A percentile compares a stretch with the other conserved stretches of the same genome.
Conservation (phyloP, 345 rosid genomes). For the Aegle marmelos region DNA sequence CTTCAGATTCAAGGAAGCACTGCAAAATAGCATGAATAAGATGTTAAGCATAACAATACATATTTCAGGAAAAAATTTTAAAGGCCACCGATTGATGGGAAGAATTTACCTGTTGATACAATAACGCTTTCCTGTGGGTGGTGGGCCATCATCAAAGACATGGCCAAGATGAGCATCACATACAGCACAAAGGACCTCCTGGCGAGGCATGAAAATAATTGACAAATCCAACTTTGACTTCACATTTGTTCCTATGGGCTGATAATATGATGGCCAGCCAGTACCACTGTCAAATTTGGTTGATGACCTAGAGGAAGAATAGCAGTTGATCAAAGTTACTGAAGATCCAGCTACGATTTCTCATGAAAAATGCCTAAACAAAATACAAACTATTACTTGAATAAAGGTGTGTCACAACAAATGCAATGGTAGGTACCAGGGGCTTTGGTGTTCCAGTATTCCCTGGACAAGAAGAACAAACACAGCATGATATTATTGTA, state of each 20-base stretch:
- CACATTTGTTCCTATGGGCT: constrained; percentile 66
- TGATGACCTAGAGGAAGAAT: constrained; percentile 52
- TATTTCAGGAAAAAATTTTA: not conserved
- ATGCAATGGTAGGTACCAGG: constrained; percentile 81
- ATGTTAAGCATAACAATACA: not conserved
- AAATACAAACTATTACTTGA: constrained; percentile 49
- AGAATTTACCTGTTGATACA: constrained; percentile 77
- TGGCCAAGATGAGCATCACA: constrained; percentile 92
- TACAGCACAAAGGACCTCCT: constrained; percentile 65
- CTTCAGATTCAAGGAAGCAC: constrained; percentile 45
- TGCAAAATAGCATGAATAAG: constrained; percentile 22
- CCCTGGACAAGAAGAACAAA: constrained; percentile 36
- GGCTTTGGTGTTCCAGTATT: constrained; percentile 80
- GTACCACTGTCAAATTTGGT: constrained; percentile 98
- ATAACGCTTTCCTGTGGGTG: constrained; percentile 77
- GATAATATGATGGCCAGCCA: constrained; percentile 92
- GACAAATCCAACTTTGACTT: constrained; percentile 73
- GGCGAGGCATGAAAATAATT: constrained; percentile 85
- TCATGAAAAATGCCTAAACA: not conserved
- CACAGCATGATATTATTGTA: not conserved
- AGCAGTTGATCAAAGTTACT: not conserved
- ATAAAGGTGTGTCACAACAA: constrained; percentile 79
- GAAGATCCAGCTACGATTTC: not conserved
- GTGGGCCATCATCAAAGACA: constrained; percentile 84
- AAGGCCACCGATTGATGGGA: not conserved